These are phyloP conservation scores for Chrysoporthe austroafricana DNA, from an alignment of 2,329 filamentous ascomycete genomes.

Conservation along the genomic window DNA sequence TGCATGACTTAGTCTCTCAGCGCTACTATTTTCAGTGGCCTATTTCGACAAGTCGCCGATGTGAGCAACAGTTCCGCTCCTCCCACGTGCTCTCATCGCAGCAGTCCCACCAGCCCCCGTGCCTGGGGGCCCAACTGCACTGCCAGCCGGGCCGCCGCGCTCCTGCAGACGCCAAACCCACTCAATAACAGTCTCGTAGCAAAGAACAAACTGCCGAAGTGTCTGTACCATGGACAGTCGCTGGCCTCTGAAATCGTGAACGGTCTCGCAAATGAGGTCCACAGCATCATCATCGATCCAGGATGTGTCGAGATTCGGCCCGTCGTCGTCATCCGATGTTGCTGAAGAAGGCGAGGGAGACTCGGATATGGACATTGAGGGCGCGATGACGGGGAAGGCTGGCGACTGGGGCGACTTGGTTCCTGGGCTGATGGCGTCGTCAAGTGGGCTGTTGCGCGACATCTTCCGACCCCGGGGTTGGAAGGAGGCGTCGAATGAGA, in stretches of 20 bases:
- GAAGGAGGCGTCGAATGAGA: slow-evolving; percentile 17
- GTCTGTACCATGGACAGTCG: slow-evolving; percentile 97
- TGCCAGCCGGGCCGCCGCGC: slow-evolving; percentile 31
- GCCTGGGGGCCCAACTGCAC: slow-evolving; percentile 26
- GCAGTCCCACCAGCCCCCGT: slow-evolving; percentile 25
- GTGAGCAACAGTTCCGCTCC: slow-evolving; percentile 28
- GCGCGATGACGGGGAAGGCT: slow-evolving; percentile 36
- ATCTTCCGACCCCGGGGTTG: slow-evolving; percentile 29
- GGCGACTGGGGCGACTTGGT: slow-evolving; percentile 28
- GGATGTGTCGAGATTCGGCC: slow-evolving; percentile 47
- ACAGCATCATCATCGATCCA: slow-evolving; percentile 74
- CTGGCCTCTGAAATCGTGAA: slow-evolving; percentile 88
- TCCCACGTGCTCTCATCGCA: slow-evolving; percentile 24
- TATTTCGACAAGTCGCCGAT: slow-evolving; percentile 21
- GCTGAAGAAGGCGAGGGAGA: slow-evolving; percentile 24
- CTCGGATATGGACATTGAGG: slow-evolving; percentile 29
- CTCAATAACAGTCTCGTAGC: slow-evolving; percentile 92
- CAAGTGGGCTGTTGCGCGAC: slow-evolving; percentile 17
- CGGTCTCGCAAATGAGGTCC: slow-evolving; percentile 83
- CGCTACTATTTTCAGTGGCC: too few relatives aligned
- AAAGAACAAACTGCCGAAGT: slow-evolving; percentile 89
- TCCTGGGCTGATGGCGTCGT: slow-evolving; percentile 27
- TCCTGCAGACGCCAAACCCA: slow-evolving; percentile 68
- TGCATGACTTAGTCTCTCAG: not conserved
- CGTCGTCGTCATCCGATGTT: slow-evolving; percentile 27